Percentiles rank a stretch among this genome's conserved stretches.
These are phyloP conservation scores for Chenopodium quinoa DNA, from an alignment of 148 eudicot species.

Conservation along the genomic window DNA sequence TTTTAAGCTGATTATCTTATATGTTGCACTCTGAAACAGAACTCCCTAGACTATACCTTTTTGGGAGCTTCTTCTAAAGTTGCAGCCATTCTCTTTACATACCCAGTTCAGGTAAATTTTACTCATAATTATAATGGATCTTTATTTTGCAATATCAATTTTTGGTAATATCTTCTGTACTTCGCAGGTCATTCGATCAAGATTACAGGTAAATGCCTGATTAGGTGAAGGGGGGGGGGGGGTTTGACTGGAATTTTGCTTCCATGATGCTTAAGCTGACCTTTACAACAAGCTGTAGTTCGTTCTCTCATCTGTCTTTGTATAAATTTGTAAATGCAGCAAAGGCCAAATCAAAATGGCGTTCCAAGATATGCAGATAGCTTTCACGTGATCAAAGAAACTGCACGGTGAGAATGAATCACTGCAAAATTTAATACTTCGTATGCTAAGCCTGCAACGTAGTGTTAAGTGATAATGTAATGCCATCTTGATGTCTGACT, in stretches of 20 bases:
- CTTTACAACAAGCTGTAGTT: not conserved
- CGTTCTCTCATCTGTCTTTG: not conserved
- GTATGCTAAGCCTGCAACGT: too few species aligned
- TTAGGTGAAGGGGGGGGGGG: not conserved
- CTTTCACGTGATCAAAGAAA: too few species aligned
- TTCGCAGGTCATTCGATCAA: slow-evolving; percentile 84
- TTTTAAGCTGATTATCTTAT: slow-evolving; percentile 1
- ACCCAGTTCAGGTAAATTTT: slow-evolving; percentile 75
- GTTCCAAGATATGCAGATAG: too few species aligned
- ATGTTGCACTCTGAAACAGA: slow-evolving; percentile 35
- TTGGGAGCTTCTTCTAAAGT: slow-evolving; percentile 91
- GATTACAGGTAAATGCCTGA: slow-evolving; percentile 68
- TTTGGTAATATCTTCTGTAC: slow-evolving; percentile 2
- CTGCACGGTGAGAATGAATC: too few species aligned
- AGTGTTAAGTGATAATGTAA: too few species aligned
- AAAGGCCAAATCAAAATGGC: too few species aligned
- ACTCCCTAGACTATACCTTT: slow-evolving; percentile 52
- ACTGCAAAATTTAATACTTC: too few species aligned
- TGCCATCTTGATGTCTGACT: too few species aligned
- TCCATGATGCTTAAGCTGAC: not conserved
- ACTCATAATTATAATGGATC: not conserved
- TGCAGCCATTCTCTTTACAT: slow-evolving; percentile 75
- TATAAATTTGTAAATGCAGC: slow-evolving; percentile 38
- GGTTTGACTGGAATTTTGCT: not conserved
- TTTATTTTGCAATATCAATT: not conserved